A percentile compares a stretch with the other conserved stretches of the same genome.
phyloP scores from a whole-genome alignment of 345 rosid genomes.

The Syzygium jambos region DNA sequence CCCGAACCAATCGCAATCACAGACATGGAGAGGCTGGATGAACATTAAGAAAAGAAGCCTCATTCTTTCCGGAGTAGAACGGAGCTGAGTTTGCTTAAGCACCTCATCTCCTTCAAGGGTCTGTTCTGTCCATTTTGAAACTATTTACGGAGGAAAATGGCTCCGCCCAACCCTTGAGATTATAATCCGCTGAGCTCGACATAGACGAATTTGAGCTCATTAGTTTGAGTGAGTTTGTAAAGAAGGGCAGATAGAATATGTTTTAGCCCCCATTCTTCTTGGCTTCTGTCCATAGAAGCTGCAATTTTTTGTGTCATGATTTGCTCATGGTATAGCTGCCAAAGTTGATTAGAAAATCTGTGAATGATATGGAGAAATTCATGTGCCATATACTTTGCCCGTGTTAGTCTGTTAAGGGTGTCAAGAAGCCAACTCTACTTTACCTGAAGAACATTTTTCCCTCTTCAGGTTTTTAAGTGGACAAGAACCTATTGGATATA shows the following conservation, averaged over 20 bases:
- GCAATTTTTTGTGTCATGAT: not conserved
- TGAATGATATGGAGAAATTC: not conserved
- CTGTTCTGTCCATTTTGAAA: not conserved
- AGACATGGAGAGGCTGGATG: conserved; percentile 32
- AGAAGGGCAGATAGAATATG: not conserved
- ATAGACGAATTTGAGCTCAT: not conserved
- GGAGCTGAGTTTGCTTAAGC: not conserved
- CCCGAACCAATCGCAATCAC: conserved; percentile 41
- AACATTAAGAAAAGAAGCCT: not conserved
- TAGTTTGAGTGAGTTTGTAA: not conserved
- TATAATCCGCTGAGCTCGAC: not conserved
- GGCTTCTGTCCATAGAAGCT: not conserved
- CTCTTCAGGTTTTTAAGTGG: not conserved
- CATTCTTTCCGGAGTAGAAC: not conserved
- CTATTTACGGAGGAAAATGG: not conserved
- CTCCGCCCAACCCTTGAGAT: not conserved
- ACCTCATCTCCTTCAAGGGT: not conserved
- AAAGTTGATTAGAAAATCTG: not conserved
- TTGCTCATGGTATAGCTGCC: not conserved
- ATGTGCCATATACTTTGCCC: not conserved
- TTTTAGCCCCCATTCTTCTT: not conserved
- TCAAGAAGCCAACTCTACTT: not conserved
- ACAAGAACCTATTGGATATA: not conserved
- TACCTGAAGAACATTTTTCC: not conserved
- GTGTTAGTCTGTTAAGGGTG: not conserved